Evolutionary conservation across 2,329 filamentous ascomycete species (phyloP).

Genomic region (Penicillium sclerotiorum): DNA sequence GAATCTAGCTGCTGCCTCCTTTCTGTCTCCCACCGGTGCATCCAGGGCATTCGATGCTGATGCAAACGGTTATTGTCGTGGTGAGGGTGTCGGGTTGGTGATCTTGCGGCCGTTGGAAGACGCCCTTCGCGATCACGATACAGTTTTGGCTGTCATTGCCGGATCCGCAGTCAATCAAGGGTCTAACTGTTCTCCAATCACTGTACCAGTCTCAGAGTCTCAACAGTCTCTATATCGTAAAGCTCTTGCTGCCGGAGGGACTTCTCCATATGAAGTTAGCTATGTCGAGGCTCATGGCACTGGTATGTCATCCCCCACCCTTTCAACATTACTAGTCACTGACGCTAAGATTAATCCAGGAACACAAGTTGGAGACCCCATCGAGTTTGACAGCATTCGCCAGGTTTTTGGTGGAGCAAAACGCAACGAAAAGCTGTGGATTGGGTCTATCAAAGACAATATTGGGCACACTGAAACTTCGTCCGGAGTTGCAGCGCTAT

Average conservation of each 20-base stretch:
- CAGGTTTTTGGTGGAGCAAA: constrained; percentile 16
- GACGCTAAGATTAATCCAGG: no score
- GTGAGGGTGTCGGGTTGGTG: constrained; percentile 35
- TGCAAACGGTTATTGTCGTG: constrained; percentile 55
- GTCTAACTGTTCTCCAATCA: background rate
- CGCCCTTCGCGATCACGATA: background rate
- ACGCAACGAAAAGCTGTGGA: constrained; percentile 10
- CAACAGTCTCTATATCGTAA: background rate
- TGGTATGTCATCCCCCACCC: no score
- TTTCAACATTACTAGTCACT: no score
- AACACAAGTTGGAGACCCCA: constrained; percentile 34
- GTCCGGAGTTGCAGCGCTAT: constrained; percentile 34
- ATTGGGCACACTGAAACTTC: constrained; percentile 40
- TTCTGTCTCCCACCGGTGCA: constrained; percentile 1
- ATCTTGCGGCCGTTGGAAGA: background rate
- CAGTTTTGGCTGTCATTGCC: background rate
- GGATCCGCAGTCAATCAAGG: background rate
- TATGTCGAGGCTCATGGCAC: constrained; percentile 34
- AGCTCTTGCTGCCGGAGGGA: background rate
- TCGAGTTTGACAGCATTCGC: constrained; percentile 30
- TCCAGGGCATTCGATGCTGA: constrained; percentile 4
- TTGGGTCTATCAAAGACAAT: constrained; percentile 38
- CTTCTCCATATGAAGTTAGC: background rate
- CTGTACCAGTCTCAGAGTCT: background rate
- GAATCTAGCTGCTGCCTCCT: constrained; percentile 4